Base-by-base conservation (phyloP, 2,329 filamentous ascomycete species). In the Xylaria sp. region DNA sequence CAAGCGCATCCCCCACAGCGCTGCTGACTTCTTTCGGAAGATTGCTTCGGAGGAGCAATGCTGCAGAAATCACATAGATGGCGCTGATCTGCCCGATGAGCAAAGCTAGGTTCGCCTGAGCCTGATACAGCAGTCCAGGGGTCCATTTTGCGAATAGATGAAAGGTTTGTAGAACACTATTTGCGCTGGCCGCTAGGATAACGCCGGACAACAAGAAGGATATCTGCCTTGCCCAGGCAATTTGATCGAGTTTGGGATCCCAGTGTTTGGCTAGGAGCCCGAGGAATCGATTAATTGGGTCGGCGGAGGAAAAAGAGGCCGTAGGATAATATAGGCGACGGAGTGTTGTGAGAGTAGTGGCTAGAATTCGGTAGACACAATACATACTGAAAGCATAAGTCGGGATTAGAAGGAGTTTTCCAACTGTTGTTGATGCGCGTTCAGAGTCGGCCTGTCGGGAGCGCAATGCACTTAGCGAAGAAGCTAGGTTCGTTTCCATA, bases 271-370 rank as follows among this genome's bases (percentile, higher is more conserved):
- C 93, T 20, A 97, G 81, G 13, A 97, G 84, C 5, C 92, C 92
- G 9, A 97, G 87, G 69, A 95, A 86, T 71, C 93, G 91, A 81
- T 92, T 97, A 77, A 97, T 92, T 0, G 93, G 93, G 76, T 97
- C 94, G 18, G 89, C 90, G 61, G 88, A 88, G 32, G 90, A 86
- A 79, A 93, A 90, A 43, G 87, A 81, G 18, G 81, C 78, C 4
- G 78, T 74, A 0, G 82, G 80, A 64, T 82, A 81, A 66, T 84
- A 84, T 61, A 82, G 71, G 43, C 92, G 89, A 4, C 90, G 90
- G 4, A 92, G 72, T 1, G 89, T 90, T 1, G 91, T 90, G 5
- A 94, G 76, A 0, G 85, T 84, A 0, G 92, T 96, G 1, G 93
- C 91, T 20, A 87, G 78, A 71, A 97, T 91, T 62, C 93, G 91